Evolutionary conservation across 2,329 filamentous ascomycete genomes (phyloP), one percentile per base, ranked within the genome.

Genomic region (Gaeumannomyces sp.): DNA sequence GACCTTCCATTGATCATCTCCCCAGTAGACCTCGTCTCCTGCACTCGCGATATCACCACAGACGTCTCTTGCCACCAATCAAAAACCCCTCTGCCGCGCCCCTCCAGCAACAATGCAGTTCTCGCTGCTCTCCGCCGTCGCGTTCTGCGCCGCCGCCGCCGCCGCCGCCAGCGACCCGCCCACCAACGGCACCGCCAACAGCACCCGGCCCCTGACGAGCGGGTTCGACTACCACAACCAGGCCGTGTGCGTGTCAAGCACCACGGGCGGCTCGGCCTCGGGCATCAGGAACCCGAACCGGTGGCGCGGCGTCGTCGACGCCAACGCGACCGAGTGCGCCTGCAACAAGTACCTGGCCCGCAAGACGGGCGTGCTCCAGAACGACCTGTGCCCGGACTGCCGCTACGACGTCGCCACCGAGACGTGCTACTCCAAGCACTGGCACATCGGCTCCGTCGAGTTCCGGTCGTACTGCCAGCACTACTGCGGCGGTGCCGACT

Each of bases 371-470:
- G 28, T 22, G 33, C 25, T 45, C 6, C 31, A 38, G 60, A 45
- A 38, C 33, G 60, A 61, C 29, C 4, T 27, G 4, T 61, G 60
- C 33, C 60, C 60, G 33, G 60, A 61, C 60, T 61, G 60, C 33
- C n/a, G 10, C 22, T 61, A 45, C 25, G 60, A 61, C 35, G 35
- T n/a, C 22, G 27, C 45, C 22, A 19, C 27, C 16, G 45, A 53
- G 45, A 53, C 45, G 45, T 61, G 60, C 60, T 14, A 38, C 31
- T 61, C 60, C 10, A 7, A 25, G 25, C 25, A 19, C 19, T 38
- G 60, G 33, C 60, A 61, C 33, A 50, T 61, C 35, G 60, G 60
- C n/a, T 35, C 33, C 27, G 60, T 45, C 35, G 60, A 61, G 60
- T 59, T 53, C 22, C 6, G 22, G 4, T 8, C 6, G 19, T 53